These are phyloP conservation scores for Talaromyces funiculosus DNA, from an alignment of 2,329 filamentous ascomycete genomes.

Conservation along the genomic window DNA sequence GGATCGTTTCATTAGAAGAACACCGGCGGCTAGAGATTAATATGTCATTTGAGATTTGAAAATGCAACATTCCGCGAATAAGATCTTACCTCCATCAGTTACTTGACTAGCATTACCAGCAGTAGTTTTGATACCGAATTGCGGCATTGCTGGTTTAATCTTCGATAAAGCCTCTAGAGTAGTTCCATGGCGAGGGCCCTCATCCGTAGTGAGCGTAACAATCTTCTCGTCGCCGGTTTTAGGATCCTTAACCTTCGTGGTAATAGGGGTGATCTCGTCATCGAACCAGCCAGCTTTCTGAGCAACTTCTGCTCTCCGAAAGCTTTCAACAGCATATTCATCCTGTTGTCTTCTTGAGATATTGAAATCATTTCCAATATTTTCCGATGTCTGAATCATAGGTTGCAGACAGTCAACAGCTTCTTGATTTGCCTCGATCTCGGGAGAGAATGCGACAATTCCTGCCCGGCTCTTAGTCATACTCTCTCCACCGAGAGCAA, in stretches of 20 bases:
- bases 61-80: too few species aligned
- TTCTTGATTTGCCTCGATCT: conserved; percentile 70
- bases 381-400: conserved; percentile 98
- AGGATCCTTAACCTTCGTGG: conserved; percentile 72
- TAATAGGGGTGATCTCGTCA: conserved; percentile 90
- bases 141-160: conserved; percentile 82
- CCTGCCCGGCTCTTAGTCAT: conserved; percentile 77
- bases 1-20: conserved; percentile 91
- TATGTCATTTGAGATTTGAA: too few species aligned
- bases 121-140: conserved; percentile 79
- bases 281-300: conserved; percentile 89
- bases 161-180: conserved; percentile 79
- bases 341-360: conserved; percentile 78
- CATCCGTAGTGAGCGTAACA: conserved; percentile 76
- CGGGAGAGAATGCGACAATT: conserved; percentile 68
- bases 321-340: conserved; percentile 78
- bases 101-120: conserved; percentile 94
- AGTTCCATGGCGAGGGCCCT: conserved; percentile 85
- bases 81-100: conserved; percentile 79
- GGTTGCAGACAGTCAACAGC: conserved; percentile 81
- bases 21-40: conserved; percentile 63
- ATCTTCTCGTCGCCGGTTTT: conserved; percentile 73
- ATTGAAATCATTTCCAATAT: conserved; percentile 85
- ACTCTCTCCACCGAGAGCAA: conserved; percentile 81
- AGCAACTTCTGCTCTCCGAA: conserved; percentile 76